Base-by-base conservation (phyloP, 148 eudicot genomes). In the Pharnaceum exiguum region DNA sequence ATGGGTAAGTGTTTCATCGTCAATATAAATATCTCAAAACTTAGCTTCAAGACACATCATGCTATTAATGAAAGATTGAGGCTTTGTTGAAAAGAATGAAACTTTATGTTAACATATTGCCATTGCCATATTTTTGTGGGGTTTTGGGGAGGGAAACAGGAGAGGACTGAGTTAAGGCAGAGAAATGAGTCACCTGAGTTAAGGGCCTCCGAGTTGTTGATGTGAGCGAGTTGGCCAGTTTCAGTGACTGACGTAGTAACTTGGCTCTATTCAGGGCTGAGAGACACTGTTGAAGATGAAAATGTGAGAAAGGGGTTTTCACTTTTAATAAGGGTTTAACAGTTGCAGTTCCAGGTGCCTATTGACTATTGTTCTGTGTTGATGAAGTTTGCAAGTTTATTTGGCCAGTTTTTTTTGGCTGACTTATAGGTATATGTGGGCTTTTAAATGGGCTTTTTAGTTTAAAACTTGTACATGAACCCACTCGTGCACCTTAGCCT, bases 151-250 rank as follows among this genome's bases (percentile, higher is more conserved):
- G 45, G 29, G 47, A 46, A 46, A 61, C 43, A 26, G 30, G 46
- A 10, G 58, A 69, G 28, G 57, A 71, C 36, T 77, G 78, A 58
- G 76, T 27, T 66, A 79, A 52, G 68, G 49, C 29, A 30, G 82
- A 67, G 63, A 65, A 70, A 7, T 59, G 82, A 72, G 74, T 79
- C 61, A 87, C 89, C 89, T 80, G 81, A 67, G 56, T 47, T 62
- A 26, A 27, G 29, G 60, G 47, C 12, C 2, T 53, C n/a, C n/a
- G n/a, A n/a, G n/a, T n/a, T n/a, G n/a, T n/a, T n/a, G n/a, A n/a
- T n/a, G 38, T 19, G 55, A 21, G 47, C 37, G 7, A 69, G 32
- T 75, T 72, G 57, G 66, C 65, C 66, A 84, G 71, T 53, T 71
- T 69, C 33, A 57, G 47, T 15, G 72, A 74, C 10, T 63, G 71